These are phyloP conservation scores for Craterostigma plantagineum DNA, from an alignment of 257 asterid genomes.

Conservation along the genomic window DNA sequence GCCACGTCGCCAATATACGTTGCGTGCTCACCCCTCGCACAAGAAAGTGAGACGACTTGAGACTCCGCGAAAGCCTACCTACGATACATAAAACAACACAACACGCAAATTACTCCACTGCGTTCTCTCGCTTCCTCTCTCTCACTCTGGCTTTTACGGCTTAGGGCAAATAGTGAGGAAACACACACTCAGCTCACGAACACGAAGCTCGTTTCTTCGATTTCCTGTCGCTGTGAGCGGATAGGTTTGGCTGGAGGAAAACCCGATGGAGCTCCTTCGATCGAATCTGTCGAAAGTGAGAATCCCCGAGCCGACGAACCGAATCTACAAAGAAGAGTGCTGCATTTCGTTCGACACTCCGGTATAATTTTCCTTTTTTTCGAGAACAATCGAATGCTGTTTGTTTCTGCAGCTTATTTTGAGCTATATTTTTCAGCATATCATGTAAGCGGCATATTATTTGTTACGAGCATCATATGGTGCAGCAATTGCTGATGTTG, in stretches of 20 bases:
- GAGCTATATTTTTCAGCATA: too few species aligned
- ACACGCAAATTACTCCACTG: slow-evolving; percentile 13
- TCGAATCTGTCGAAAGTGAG: slow-evolving; percentile 78
- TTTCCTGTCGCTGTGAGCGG: neutral
- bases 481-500: neutral
- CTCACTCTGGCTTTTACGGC: slow-evolving; percentile 2
- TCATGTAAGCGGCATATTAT: too few species aligned
- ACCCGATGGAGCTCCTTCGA: slow-evolving; percentile 74
- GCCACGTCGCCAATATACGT: too few species aligned
- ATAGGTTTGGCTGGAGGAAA: neutral
- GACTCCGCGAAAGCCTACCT: too few species aligned
- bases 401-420: too few species aligned
- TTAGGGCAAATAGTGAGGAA: slow-evolving; percentile 13
- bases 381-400: too few species aligned
- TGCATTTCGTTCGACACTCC: slow-evolving; percentile 92
- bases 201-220: neutral
- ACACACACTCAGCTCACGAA: neutral
- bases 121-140: slow-evolving; percentile 6
- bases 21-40: too few species aligned
- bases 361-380: slow-evolving; percentile 23
- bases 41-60: too few species aligned
- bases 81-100: too few species aligned
- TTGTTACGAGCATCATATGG: too few species aligned
- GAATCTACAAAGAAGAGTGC: slow-evolving; percentile 90
- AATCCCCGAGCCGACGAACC: slow-evolving; percentile 89